These are phyloP conservation scores for Candida fluviatilis DNA, from an alignment of 805 yeast genomes.

Conservation along the genomic window DNA sequence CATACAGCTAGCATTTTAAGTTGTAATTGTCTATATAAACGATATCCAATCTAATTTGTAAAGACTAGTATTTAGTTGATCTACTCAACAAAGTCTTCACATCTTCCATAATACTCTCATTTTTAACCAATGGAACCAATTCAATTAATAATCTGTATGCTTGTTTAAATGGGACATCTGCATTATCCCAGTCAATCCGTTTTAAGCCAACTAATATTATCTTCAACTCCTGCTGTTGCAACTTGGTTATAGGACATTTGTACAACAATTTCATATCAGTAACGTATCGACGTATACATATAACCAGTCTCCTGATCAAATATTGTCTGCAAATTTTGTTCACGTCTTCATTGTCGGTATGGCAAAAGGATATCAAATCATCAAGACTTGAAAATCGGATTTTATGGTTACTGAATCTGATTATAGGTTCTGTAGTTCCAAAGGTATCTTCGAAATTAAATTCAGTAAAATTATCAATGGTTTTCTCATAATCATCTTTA, in stretches of 20 bases:
- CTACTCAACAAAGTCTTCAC: neutral
- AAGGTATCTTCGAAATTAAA: constrained; percentile 48
- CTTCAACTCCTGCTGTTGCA: constrained; percentile 62
- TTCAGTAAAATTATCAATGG: constrained; percentile 32
- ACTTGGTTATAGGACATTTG: constrained; percentile 58
- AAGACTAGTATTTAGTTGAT: neutral
- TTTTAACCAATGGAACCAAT: constrained; percentile 14
- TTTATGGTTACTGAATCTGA: constrained; percentile 36
- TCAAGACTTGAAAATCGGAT: constrained; percentile 55
- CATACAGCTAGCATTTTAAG: too few relatives aligned
- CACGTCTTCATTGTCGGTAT: constrained; percentile 13
- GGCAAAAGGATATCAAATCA: constrained; percentile 42
- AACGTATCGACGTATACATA: constrained; percentile 58
- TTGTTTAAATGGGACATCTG: constrained; percentile 7
- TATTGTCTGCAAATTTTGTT: constrained; percentile 24
- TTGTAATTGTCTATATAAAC: neutral
- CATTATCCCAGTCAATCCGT: constrained; percentile 2
- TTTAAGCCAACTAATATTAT: constrained; percentile 39
- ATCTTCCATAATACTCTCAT: constrained; percentile 5
- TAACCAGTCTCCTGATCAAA: constrained; percentile 53
- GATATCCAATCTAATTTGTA: neutral
- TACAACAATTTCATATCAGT: constrained; percentile 59
- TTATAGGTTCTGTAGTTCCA: constrained; percentile 59
- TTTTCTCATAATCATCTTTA: constrained; percentile 24
- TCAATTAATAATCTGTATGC: constrained; percentile 12